phyloP scores from a whole-genome alignment of 768 basidiomycete species.

The Mycena crocata region DNA sequence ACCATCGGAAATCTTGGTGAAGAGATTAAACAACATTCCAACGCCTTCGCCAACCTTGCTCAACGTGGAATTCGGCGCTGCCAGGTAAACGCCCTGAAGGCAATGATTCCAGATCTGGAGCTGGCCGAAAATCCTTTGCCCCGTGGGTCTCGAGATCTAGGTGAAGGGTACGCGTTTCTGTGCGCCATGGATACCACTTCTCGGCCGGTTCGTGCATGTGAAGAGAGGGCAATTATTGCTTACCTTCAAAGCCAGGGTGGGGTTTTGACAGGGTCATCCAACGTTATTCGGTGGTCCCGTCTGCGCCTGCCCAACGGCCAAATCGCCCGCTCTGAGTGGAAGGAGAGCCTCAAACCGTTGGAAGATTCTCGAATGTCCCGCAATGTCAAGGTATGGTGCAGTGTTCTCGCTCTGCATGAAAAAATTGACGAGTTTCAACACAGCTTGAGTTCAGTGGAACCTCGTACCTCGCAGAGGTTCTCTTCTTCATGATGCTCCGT shows the following conservation, averaged over 20 bases:
- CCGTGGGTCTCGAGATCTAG: not conserved
- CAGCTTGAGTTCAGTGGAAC: not conserved
- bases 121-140: not conserved
- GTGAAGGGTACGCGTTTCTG: not conserved
- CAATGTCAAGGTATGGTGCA: not conserved
- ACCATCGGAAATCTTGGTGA: conserved; percentile 21
- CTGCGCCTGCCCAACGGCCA: not conserved
- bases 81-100: conserved; percentile 33
- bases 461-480: not conserved
- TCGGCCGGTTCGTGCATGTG: not conserved
- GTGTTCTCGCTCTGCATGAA: not conserved
- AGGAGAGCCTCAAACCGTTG: not conserved
- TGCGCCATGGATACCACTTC: not conserved
- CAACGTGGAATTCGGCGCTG: conserved; percentile 35
- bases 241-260: not conserved
- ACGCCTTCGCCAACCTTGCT: conserved; percentile 42
- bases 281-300: not conserved
- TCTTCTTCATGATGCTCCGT: not conserved
- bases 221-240: not conserved
- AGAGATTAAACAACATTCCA: conserved; percentile 39
- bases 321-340: not conserved
- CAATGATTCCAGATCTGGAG: conserved; percentile 30
- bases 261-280: not conserved
- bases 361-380: not conserved
- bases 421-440: not conserved